Evolutionary conservation across 345 rosid species (phyloP), one percentile per base, ranked within the genome.

Genomic region (Nephelium lappaceum): DNA sequence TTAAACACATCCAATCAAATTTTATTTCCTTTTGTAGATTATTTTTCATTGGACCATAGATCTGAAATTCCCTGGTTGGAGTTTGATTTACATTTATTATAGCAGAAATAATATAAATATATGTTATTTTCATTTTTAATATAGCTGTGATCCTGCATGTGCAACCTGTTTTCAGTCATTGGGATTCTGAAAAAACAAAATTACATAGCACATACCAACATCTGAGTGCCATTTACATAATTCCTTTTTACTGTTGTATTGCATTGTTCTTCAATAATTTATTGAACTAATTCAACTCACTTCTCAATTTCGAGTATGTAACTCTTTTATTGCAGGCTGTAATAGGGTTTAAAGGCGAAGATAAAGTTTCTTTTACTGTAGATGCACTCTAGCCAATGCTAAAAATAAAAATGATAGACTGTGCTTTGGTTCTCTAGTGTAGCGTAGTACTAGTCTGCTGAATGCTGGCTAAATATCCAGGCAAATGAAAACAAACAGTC

Each of bases 171-270:
- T 24, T 31, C 45, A 31, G 62, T 21, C 75, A 45, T 23, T 71
- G 65, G 60, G 80, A 18, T 12, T 76, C 63, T 57, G 70, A 58
- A 51, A 74, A 71, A 51, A 74, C 64, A 31, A 31, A 31, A 2
- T 31, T 31, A 31, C 76, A 69, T 75, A 42, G 12, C 42, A 6
- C 15, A 3, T 57, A 4, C 74, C 72, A 78, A 31, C 58, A 23
- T 57, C 47, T 39, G 63, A 45, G 23, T 53, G 77, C 18, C 41
- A 63, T 71, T 67, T 18, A 21, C 66, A 73, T 61, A 58, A 74
- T 78, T 82, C 77, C 21, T 65, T 78, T 75, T 47, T 39, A 47
- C 77, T 75, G 85, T 67, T 82, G 19, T 78, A 11, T 36, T 73
- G 71, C 55, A 27, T 72, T 25, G 10, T 71, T 65, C 11, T 62